A percentile compares a stretch with the other conserved stretches of the same genome.
Conservation (phyloP, 2,329 filamentous ascomycete species). For the Scedosporium dehoogii region DNA sequence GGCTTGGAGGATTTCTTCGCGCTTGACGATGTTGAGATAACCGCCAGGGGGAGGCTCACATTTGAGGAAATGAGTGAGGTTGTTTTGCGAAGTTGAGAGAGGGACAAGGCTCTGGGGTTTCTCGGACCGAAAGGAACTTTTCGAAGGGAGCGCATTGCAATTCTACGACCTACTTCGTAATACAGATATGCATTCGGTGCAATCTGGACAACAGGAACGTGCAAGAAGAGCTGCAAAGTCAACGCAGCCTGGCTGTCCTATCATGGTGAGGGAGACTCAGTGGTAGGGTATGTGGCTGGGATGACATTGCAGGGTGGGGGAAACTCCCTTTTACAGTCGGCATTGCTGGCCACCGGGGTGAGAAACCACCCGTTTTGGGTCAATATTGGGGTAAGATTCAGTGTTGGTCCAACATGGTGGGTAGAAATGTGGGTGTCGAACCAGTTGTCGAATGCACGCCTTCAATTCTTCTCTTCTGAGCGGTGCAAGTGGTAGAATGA, state of each 20-base stretch:
- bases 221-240: neutral
- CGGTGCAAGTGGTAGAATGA: too few species aligned
- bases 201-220: neutral
- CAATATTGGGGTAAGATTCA: too few species aligned
- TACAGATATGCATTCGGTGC: neutral
- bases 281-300: neutral
- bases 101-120: neutral
- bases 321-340: too few species aligned
- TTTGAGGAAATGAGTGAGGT: neutral
- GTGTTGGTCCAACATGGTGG: too few species aligned
- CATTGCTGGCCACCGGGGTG: too few species aligned
- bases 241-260: neutral
- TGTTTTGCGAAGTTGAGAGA: neutral
- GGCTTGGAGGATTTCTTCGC: neutral
- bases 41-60: too few species aligned
- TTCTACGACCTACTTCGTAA: neutral
- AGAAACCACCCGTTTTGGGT: too few species aligned
- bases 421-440: too few species aligned
- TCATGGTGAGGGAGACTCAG: neutral
- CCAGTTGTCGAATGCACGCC: too few species aligned
- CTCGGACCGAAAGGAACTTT: neutral
- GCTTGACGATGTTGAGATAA: neutral
- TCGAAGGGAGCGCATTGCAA: neutral
- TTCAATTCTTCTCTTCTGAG: too few species aligned
- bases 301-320: neutral